Conservation (phyloP, 192 early-diverging fungal genomes). For the Gamsiella multidivaricata region DNA sequence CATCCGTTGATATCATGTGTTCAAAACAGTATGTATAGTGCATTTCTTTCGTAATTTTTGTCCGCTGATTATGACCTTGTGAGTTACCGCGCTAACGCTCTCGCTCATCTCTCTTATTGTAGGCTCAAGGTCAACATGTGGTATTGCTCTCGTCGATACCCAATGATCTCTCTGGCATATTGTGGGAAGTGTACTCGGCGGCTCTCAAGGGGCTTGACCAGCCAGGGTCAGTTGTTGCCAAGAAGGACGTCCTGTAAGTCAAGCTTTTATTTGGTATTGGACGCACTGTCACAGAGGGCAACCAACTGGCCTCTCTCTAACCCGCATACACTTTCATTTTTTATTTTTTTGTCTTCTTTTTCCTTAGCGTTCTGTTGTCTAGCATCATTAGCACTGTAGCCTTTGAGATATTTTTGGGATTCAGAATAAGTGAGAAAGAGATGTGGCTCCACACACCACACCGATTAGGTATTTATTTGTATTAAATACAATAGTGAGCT, state of each 20-base stretch:
- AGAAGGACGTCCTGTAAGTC: conserved; percentile 26
- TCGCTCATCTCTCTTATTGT: not conserved
- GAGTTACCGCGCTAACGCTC: not conserved
- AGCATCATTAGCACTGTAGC: conserved; percentile 22
- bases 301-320: not conserved
- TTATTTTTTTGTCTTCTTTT: conserved; percentile 1
- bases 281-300: not conserved
- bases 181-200: conserved; percentile 9
- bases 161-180: conserved; percentile 6
- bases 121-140: conserved; percentile 1
- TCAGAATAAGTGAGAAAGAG: too few relatives aligned
- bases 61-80: not conserved
- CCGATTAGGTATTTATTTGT: too few relatives aligned
- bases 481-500: too few relatives aligned
- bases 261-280: conserved; percentile 12
- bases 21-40: not conserved
- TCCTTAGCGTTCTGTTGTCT: conserved; percentile 23
- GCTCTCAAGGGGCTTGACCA: conserved; percentile 13
- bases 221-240: conserved; percentile 14
- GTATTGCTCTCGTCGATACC: not conserved
- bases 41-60: not conserved
- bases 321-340: not conserved
- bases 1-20: conserved; percentile 8
- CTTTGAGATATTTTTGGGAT: too few relatives aligned
- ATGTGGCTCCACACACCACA: too few relatives aligned